A percentile compares a stretch with the other conserved stretches of the same genome.
Evolutionary conservation across 2,329 filamentous ascomycete species (phyloP).

Genomic region (Ascochyta koolunga): DNA sequence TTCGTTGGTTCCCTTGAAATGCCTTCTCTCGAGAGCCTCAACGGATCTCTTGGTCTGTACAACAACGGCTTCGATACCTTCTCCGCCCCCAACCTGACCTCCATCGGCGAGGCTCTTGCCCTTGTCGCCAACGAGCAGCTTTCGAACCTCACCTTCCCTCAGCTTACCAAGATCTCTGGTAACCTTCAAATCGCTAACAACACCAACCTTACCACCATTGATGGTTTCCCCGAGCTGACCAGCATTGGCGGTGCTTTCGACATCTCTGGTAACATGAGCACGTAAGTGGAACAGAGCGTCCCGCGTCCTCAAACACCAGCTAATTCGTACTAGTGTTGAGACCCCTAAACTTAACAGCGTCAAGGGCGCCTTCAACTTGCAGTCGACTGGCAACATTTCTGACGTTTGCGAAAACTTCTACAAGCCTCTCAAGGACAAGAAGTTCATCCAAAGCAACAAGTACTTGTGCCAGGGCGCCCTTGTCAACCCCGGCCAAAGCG

Average conservation of each 20-base stretch:
- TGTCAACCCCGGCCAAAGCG: conserved; percentile 45
- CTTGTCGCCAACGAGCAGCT: conserved; percentile 63
- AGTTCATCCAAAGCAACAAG: conserved; percentile 52
- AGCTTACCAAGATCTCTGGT: conserved; percentile 72
- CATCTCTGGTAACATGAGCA: conserved; percentile 81
- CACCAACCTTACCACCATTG: conserved; percentile 70
- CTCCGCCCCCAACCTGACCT: conserved; percentile 72
- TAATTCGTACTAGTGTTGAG: conserved; percentile 61
- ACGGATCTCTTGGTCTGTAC: conserved; percentile 83
- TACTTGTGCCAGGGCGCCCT: conserved; percentile 51
- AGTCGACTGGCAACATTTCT: conserved; percentile 52
- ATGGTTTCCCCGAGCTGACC: conserved; percentile 71
- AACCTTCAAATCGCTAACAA: conserved; percentile 91
- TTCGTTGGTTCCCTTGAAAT: conserved; percentile 77
- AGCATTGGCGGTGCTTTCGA: conserved; percentile 79
- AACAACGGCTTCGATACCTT: conserved; percentile 73
- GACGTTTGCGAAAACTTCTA: conserved; percentile 50
- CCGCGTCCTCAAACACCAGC: too few relatives aligned
- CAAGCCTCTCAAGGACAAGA: conserved; percentile 48
- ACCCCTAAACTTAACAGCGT: conserved; percentile 63
- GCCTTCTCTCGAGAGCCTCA: conserved; percentile 74
- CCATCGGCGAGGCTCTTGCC: conserved; percentile 63
- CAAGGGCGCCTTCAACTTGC: conserved; percentile 58
- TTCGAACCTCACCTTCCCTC: conserved; percentile 77
- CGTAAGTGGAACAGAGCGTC: conserved; percentile 63